Evolutionary conservation across 2,329 filamentous ascomycete genomes (phyloP).

Genomic region (Colletotrichum sansevieriae): DNA sequence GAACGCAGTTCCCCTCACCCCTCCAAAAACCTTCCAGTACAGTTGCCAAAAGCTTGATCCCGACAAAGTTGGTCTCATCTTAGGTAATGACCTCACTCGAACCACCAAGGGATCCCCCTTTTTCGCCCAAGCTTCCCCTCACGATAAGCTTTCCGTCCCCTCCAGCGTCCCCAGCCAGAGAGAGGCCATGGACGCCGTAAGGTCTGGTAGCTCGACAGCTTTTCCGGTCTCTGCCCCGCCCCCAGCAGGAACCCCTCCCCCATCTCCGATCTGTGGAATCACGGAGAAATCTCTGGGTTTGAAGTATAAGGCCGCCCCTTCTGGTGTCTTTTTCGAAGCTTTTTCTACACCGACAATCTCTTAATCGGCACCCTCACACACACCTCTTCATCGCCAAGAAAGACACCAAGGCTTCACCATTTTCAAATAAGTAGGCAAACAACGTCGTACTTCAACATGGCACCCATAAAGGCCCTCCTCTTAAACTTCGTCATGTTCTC

Average conservation of each 20-base stretch:
- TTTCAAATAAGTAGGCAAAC: no score
- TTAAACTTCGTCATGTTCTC: background rate
- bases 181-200: background rate
- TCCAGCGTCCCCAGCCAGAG: no score
- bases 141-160: slow-evolving; percentile 18
- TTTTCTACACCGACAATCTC: no score
- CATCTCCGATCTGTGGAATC: slow-evolving; percentile 5
- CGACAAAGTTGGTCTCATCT: background rate
- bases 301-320: background rate
- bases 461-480: background rate
- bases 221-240: background rate
- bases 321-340: no score
- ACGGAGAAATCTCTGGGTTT: background rate
- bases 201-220: background rate
- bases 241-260: background rate
- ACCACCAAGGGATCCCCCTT: slow-evolving; percentile 1
- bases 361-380: no score
- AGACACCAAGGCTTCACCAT: no score
- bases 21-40: background rate
- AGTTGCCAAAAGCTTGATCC: background rate
- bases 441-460: background rate
- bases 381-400: no score
- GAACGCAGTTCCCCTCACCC: background rate
- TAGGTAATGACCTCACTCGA: slow-evolving; percentile 11
- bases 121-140: background rate